Conservation (phyloP, 176 grass and related monocot species). For the Oryza australiensis region DNA sequence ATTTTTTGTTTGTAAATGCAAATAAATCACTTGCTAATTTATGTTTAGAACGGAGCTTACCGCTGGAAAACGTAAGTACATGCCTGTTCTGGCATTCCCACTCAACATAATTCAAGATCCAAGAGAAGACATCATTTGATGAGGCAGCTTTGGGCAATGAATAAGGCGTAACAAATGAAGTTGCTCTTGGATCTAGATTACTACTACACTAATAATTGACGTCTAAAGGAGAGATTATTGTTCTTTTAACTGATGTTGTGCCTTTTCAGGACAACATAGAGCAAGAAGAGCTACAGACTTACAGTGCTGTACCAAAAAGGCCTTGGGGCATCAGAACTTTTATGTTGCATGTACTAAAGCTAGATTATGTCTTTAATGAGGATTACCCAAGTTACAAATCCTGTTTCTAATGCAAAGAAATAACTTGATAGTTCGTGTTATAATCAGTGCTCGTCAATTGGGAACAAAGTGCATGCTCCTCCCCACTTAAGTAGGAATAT, state of each 20-base stretch:
- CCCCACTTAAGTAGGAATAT: neutral
- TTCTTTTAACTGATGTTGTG: neutral
- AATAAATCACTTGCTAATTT: neutral
- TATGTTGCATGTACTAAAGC: neutral
- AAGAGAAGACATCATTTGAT: slow-evolving; percentile 23
- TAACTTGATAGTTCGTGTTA: neutral
- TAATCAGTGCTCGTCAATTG: neutral
- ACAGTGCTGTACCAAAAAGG: neutral
- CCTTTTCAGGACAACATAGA: neutral
- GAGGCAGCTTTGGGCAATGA: slow-evolving; percentile 15
- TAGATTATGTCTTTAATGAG: neutral
- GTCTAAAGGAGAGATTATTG: neutral
- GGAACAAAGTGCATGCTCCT: neutral
- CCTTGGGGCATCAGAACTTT: neutral
- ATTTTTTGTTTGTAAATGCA: neutral
- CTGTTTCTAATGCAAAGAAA: neutral
- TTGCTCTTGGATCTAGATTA: neutral
- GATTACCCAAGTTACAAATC: neutral
- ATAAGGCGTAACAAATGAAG: neutral
- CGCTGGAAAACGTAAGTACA: neutral
- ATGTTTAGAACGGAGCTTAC: neutral
- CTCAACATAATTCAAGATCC: neutral
- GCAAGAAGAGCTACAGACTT: neutral
- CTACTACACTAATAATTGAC: neutral
- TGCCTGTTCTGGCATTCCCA: neutral